Evolutionary conservation across 148 eudicot genomes (phyloP), one percentile per base, ranked within the genome.

Genomic region (Rhododendron kiyosumense): DNA sequence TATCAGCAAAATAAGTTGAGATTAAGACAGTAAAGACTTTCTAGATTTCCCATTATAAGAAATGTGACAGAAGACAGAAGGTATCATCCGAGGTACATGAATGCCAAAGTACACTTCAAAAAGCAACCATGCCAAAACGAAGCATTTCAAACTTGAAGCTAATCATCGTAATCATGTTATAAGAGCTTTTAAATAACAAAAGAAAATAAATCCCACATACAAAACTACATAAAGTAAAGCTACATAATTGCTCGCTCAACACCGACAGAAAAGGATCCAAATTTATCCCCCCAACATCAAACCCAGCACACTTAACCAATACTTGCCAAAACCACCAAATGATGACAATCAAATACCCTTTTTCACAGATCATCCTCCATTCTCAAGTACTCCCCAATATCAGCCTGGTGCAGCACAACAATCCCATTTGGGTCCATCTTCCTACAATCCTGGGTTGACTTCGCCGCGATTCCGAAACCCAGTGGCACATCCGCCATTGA

Each of bases 401-500:
- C 99, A 7, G 93, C 94, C 84, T 95, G 98, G 46, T 92, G 92
- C 86, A 94, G 91, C 77, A 96, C 99, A 17, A 96, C 98, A 85
- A 96, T 92, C 81, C 93, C 94, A 86, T 95, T 95, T 0, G 99
- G 99, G 49, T 94, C 98, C 89, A 94, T 89, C 85, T 95, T 96
- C 86, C 99, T 85, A 65, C 93, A 90, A 86, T 96, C 96, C 77
- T 89, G 93, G 2, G 98, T 95, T 12, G 92, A 89, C 84, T 94
- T 95, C 0, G 94, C 94, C 0, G 98, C 99, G 14, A 94, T 85
- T 1, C 98, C 99, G 17, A 96, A 96, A 8, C 98, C 99, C 83
- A 96, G 85, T 14, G 98, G 96, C 84, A 96, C 89, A 91, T 96
- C 99, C 26, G 97, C 86, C 99, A 96, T 96, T 0, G 97, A 94